Conservation (phyloP, 2,329 filamentous ascomycete genomes). For the Cadophora sp. region DNA sequence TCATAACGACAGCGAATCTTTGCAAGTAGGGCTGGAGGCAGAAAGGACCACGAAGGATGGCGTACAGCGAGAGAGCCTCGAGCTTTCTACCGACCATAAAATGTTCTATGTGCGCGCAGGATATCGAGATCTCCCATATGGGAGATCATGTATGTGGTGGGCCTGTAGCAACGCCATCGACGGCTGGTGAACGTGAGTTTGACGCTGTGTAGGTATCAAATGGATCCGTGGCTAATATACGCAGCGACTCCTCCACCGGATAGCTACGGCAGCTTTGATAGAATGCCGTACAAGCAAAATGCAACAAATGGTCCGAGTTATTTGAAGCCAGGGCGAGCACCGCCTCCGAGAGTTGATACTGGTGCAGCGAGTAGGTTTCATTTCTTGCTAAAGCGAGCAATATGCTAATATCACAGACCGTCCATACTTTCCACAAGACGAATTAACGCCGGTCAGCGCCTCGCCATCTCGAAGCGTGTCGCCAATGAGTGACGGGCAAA, state of each 20-base stretch:
- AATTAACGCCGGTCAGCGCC: conserved; percentile 69
- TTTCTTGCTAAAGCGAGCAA: background rate
- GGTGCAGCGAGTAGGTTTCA: conserved; percentile 57
- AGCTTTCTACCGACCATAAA: conserved; percentile 83
- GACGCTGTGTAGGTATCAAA: background rate
- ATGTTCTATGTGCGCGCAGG: conserved; percentile 79
- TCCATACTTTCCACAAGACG: conserved; percentile 59
- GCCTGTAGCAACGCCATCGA: conserved; percentile 42
- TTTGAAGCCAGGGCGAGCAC: conserved; percentile 49
- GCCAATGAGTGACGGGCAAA: conserved; percentile 58
- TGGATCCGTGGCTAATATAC: conserved; percentile 22
- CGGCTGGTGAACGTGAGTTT: conserved; percentile 53
- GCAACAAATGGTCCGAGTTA: conserved; percentile 38
- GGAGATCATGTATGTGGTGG: conserved; percentile 79
- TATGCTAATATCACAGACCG: conserved; percentile 49
- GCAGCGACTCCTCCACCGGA: conserved; percentile 44
- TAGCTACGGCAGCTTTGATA: conserved; percentile 36
- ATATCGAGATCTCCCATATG: conserved; percentile 86
- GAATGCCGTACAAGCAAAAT: conserved; percentile 34
- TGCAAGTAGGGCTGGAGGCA: conserved; percentile 26
- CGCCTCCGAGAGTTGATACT: conserved; percentile 58
- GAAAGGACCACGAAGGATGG: conserved; percentile 34
- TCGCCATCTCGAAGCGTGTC: conserved; percentile 67
- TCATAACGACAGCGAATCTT: conserved; percentile 18
- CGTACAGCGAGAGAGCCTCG: conserved; percentile 56